Evolutionary conservation across 176 grass and related monocot species (phyloP), one percentile per base, ranked within the genome.

Genomic region (Typha latifolia): DNA sequence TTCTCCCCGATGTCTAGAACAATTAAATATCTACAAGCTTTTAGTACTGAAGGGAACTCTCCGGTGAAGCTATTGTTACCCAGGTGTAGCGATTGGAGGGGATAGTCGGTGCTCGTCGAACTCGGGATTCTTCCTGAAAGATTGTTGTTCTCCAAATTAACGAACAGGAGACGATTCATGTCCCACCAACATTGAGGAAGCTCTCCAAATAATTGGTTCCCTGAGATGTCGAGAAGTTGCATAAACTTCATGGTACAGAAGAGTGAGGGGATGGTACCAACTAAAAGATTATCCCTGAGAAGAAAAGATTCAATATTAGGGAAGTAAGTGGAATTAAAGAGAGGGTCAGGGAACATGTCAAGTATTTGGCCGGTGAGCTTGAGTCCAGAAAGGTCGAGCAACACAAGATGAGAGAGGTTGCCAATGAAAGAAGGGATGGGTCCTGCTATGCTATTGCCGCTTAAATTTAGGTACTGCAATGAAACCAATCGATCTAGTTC

Each of bases 1-100:
- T 96, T 96, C 15, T 66, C 74, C 19, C 79, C 79, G 19, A 96
- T 51, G 62, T 96, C 87, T 0, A 96, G 21, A 24, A 83, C 78
- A 51, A 14, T 32, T 26, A 90, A 64, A 2, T 51, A 0, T 0
- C 6, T 24, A 12, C 91, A 96, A 12, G 66, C 49, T 2, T 14
- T 0, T 0, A 96, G 2, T 13, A 69, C 79, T 3, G 53, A 23
- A 0, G 84, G 84, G 20, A 96, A 79, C 5, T 2, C 14, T 14
- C 87, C 87, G 12, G 62, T 66, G 48, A 96, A 82, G 2, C 13
- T 51, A 55, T 96, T 96, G 5, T 68, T 70, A 15, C 66, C 52
- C 15, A 96, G 69, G 55, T 96, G 87, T 50, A 96, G 29, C 5
- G 91, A 96, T 26, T 69, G 20, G 47, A 91, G 82, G 21, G 74